These are phyloP conservation scores for Halophytophthora polymorphica DNA, from an alignment of 352 stramenopile genomes.

Conservation along the genomic window DNA sequence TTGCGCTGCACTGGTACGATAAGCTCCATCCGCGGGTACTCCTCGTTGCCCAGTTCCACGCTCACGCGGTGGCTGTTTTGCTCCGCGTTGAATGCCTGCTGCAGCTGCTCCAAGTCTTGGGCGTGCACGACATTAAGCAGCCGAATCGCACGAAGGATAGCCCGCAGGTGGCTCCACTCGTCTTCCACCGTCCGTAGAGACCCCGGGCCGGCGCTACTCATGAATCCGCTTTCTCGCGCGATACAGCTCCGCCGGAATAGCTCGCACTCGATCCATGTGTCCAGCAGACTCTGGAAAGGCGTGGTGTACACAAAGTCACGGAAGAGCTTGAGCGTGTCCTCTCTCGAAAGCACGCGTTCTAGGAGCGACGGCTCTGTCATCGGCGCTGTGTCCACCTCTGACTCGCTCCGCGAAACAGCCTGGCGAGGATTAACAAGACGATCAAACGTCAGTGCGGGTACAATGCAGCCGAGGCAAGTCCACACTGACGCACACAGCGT, in stretches of 20 bases:
- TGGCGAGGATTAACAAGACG: slow-evolving; percentile 7
- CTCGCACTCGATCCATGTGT: slow-evolving; percentile 86
- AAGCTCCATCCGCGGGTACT: slow-evolving; percentile 71
- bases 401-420: slow-evolving; percentile 61
- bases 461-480: not conserved
- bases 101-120: slow-evolving; percentile 52
- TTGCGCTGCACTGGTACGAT: slow-evolving; percentile 74
- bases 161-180: slow-evolving; percentile 77
- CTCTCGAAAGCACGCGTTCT: slow-evolving; percentile 61
- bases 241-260: slow-evolving; percentile 71
- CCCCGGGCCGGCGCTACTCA: slow-evolving; percentile 24
- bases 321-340: slow-evolving; percentile 80
- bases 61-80: slow-evolving; percentile 67
- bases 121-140: slow-evolving; percentile 51
- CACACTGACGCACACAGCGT: not conserved
- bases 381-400: slow-evolving; percentile 39
- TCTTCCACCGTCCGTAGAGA: slow-evolving; percentile 49
- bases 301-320: slow-evolving; percentile 73
- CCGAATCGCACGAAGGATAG: slow-evolving; percentile 57
- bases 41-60: slow-evolving; percentile 59
- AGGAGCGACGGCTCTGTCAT: slow-evolving; percentile 57
- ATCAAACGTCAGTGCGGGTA: not conserved
- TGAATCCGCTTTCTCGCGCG: slow-evolving; percentile 48
- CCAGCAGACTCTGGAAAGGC: slow-evolving; percentile 56
- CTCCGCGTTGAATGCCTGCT: slow-evolving; percentile 64